Evolutionary conservation across 371 early-diverging fungal genomes (phyloP), one percentile per base, ranked within the genome.

Genomic region (Rhizomucor pusillus): DNA sequence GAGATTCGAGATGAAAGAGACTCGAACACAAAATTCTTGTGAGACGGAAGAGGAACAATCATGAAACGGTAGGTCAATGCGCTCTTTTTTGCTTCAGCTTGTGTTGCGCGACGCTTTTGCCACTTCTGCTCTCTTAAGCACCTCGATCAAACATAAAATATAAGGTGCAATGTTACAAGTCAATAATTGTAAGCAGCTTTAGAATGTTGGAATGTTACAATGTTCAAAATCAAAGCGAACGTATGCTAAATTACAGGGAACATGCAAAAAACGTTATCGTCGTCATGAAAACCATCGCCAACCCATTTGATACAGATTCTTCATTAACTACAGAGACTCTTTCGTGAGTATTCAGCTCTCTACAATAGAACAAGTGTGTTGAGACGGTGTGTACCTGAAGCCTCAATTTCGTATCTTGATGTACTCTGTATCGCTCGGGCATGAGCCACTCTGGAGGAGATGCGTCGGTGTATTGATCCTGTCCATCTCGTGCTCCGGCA

Each of bases 391-490:
- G 50, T 63, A 73, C 71, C 60, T 69, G 71, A 11, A 79, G 43
- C 14, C 79, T 57, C 19, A 75, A 56, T 23, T 66, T 43, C 4
- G 73, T 62, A 43, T 70, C 56, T 9, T 59, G 45, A 16, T 67
- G 49, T 3, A 79, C 66, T 43, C 63, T 61, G 39, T 79, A 79
- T 22, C 79, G 49, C 49, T 70, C 66, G 3, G 75, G 75, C 52
- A 75, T 52, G 4, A 79, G 47, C 73, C 79, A 79, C 40, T 75
- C 79, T 25, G 79, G 75, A 41, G 70, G 66, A 11, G 58, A 43
- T 19, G 33, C 43, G 25, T 58, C 24, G 16, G 25, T 33, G 3
- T 5, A 29, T 36, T 55, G 54, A 23, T 37, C 47, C 29, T 50
- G 29, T 19, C 18, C 20, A 11, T 45, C 25, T 35, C 41, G 29